Percentiles rank a stretch among this genome's conserved stretches.
These are phyloP conservation scores for Phyllostachys edulis DNA, from an alignment of 176 grass and related monocot genomes.

Conservation along the genomic window DNA sequence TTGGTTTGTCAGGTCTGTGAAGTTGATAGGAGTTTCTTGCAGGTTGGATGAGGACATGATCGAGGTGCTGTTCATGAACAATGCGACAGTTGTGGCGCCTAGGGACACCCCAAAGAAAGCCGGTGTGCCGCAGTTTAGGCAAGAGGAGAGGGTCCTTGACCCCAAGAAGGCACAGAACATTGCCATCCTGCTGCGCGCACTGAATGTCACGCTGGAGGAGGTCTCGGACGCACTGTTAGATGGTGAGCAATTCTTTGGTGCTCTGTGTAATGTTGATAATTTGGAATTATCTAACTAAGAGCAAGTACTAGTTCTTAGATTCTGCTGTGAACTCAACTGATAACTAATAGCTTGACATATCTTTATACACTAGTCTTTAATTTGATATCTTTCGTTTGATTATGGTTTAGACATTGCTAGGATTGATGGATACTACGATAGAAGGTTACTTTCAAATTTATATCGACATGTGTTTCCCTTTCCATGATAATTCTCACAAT, in stretches of 20 bases:
- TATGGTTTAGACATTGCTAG: background rate
- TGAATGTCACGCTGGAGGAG: constrained; percentile 88
- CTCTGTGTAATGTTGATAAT: background rate
- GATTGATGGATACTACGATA: constrained; percentile 1
- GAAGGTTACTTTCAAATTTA: background rate
- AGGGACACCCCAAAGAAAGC: constrained; percentile 48
- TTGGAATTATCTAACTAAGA: background rate
- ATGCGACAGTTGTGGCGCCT: constrained; percentile 21
- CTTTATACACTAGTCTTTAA: background rate
- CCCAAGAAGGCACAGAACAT: constrained; percentile 94
- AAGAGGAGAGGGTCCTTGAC: constrained; percentile 82
- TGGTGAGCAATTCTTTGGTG: constrained; percentile 40
- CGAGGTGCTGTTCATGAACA: constrained; percentile 81
- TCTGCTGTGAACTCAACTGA: background rate
- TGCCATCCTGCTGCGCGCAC: constrained; percentile 84
- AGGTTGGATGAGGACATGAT: constrained; percentile 98
- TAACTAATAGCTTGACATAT: background rate
- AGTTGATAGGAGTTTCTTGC: constrained; percentile 7
- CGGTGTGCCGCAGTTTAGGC: constrained; percentile 40
- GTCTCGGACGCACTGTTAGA: constrained; percentile 71
- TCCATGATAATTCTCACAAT: background rate
- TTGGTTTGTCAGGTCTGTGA: background rate
- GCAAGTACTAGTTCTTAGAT: background rate
- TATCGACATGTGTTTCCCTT: background rate
- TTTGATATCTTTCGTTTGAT: background rate